Conservation (phyloP, 768 basidiomycete genomes). For the Psilocybe tampanensis region DNA sequence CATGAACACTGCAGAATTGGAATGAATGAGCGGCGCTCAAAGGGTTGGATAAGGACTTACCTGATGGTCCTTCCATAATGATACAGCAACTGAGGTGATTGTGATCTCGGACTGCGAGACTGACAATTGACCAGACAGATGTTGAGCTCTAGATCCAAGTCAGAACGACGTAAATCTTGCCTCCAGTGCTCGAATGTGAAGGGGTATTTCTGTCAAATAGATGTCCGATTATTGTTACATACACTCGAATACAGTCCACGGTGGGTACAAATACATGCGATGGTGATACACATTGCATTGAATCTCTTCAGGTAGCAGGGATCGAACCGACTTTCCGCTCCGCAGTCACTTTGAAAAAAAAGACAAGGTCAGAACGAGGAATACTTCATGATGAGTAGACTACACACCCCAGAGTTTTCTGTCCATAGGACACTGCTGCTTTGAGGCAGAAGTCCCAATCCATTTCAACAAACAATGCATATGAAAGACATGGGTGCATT, state of each 20-base stretch:
- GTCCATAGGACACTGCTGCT: slow-evolving; percentile 99
- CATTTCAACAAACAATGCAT: slow-evolving; percentile 99
- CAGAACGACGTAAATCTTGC: no score
- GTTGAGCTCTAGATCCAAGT: no score
- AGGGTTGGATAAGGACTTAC: no score
- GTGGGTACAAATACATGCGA: slow-evolving; percentile 2
- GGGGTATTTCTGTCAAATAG: no score
- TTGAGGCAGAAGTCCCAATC: slow-evolving; percentile 87
- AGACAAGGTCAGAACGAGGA: not conserved
- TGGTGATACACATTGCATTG: not conserved
- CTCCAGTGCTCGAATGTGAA: no score
- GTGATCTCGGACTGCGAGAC: no score
- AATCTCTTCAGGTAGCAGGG: not conserved
- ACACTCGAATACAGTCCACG: not conserved
- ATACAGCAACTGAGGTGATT: no score
- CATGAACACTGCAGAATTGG: no score
- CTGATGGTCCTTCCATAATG: no score
- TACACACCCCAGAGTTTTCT: slow-evolving; percentile 86
- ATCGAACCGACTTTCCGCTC: not conserved
- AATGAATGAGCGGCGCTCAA: no score
- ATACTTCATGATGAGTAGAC: not conserved
- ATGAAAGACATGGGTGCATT: slow-evolving; percentile 97
- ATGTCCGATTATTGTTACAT: no score
- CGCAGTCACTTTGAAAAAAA: not conserved
- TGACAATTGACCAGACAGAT: no score